Evolutionary conservation across 768 basidiomycete species (phyloP).

Genomic region (Lactarius psammicola): DNA sequence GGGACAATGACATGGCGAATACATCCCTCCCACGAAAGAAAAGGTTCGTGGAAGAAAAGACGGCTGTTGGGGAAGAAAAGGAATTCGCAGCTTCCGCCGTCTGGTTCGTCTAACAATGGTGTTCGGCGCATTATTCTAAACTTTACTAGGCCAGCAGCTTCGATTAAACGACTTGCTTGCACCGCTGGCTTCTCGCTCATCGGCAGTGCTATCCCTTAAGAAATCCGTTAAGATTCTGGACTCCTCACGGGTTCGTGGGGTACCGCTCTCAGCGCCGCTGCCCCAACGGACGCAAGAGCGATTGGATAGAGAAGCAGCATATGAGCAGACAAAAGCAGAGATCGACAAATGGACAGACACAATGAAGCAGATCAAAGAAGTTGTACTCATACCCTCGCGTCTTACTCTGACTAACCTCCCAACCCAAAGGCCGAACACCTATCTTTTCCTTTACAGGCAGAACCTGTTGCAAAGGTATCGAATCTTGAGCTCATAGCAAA

Average conservation of each 20-base stretch:
- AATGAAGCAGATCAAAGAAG: conserved; percentile 90
- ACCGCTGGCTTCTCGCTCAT: conserved; percentile 61
- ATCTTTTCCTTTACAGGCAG: conserved; percentile 79
- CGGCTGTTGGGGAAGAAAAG: conserved; percentile 24
- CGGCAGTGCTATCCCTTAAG: conserved; percentile 61
- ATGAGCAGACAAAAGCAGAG: conserved; percentile 89
- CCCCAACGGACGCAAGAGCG: conserved; percentile 86
- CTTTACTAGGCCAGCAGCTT: conserved; percentile 50
- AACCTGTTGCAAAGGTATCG: conserved; percentile 53
- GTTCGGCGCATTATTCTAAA: conserved; percentile 12
- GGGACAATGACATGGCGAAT: conserved; percentile 8
- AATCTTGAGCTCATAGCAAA: conserved; percentile 76
- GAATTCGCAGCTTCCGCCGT: conserved; percentile 25
- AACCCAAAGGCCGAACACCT: conserved; percentile 71
- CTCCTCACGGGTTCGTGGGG: conserved; percentile 51
- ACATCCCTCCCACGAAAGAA: conserved; percentile 21
- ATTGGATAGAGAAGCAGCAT: conserved; percentile 90
- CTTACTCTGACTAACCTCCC: conserved; percentile 1
- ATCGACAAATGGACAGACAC: conserved; percentile 92
- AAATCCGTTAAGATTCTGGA: conserved; percentile 65
- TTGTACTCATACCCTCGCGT: conserved; percentile 33
- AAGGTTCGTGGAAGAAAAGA: conserved; percentile 22
- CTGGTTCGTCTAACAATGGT: conserved; percentile 12
- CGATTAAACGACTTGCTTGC: conserved; percentile 73
- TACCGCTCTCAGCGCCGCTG: conserved; percentile 72